Base-by-base conservation (phyloP, 2,329 filamentous ascomycete species). In the Aspergillus flavus region DNA sequence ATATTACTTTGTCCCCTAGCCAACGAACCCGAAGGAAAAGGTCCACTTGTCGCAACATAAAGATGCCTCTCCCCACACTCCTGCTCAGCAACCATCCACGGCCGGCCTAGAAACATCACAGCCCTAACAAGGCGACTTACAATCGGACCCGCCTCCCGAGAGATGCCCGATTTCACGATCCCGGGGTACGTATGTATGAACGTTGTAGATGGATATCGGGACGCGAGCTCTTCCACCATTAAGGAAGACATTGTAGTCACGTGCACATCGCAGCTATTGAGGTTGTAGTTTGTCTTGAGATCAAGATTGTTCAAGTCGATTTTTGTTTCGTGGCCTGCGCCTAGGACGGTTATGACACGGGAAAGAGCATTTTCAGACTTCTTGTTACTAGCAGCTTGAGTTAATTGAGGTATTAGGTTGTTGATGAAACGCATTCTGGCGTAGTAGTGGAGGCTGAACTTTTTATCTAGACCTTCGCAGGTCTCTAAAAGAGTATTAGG, bases 401-500 rank as follows among this genome's bases (percentile, higher is more conserved):
- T 75, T n/a, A 82, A 66, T 0, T 71, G 67, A 0, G 81, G 80
- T 0, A 78, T 64, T 5, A 84, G 72, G 43, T 81, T 78, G 16
- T 73, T 69, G 26, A 82, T 76, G 16, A 84, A 77, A 0, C 81
- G 75, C 64, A 83, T 80, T 14, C 76, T 77, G 19, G 80, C 77
- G 62, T 84, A 84, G 64, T 80, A 83, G 60, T 82, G 80, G n/a
- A 83, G 71, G 0, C 76, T 77, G 73, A 83, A 78, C 65, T 82
- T 83, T 54, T 72, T 72, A 55, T 83, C 80, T 19, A 84, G 76
- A 0, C 79, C 80, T 64, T 84, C 82, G 1, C 76, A 30, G 0
- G 81, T 82, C 5, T 36, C 34, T 36, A 6, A 5, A 36, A 36
- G 6, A 14, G 34, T 16, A 12, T 36, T 14, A 36, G 34, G 5